Conservation (phyloP, 139 green algal genomes). For the Microglena sp. region DNA sequence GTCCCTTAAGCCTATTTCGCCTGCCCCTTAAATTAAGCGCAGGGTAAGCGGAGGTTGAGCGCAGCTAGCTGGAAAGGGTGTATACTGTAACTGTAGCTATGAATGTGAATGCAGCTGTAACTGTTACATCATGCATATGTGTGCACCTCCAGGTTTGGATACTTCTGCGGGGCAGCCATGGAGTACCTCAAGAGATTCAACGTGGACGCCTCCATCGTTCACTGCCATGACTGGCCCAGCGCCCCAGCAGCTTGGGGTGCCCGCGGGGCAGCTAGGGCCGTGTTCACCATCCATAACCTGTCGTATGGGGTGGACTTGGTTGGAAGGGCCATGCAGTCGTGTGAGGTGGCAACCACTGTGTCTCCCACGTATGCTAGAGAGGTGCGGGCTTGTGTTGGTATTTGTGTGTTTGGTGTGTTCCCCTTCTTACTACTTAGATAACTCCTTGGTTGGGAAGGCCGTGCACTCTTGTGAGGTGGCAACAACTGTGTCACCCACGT, state of each 20-base stretch:
- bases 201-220: slow-evolving; percentile 55
- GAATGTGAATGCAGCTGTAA: too few relatives aligned
- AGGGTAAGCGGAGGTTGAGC: too few relatives aligned
- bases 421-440: too few relatives aligned
- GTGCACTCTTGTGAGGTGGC: slow-evolving; percentile 53
- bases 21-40: too few relatives aligned
- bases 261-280: slow-evolving; percentile 20
- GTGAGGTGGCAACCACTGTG: slow-evolving; percentile 73
- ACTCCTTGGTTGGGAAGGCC: slow-evolving; percentile 55
- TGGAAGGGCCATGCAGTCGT: slow-evolving; percentile 49
- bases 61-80: too few relatives aligned
- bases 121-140: too few relatives aligned
- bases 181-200: slow-evolving; percentile 60
- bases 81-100: too few relatives aligned
- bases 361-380: slow-evolving; percentile 89
- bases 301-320: slow-evolving; percentile 83
- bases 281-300: slow-evolving; percentile 96
- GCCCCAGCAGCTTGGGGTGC: slow-evolving; percentile 51
- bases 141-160: slow-evolving; percentile 58
- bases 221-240: slow-evolving; percentile 93
- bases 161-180: slow-evolving; percentile 82
- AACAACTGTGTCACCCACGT: slow-evolving; percentile 92
- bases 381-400: slow-evolving; percentile 19
- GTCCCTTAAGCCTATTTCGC: background rate
- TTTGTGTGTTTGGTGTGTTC: background rate